Percentiles rank a stretch among this genome's conserved stretches.
These are phyloP conservation scores for Pseudogymnoascus sp. DNA, from an alignment of 2,329 filamentous ascomycete species.

Conservation along the genomic window DNA sequence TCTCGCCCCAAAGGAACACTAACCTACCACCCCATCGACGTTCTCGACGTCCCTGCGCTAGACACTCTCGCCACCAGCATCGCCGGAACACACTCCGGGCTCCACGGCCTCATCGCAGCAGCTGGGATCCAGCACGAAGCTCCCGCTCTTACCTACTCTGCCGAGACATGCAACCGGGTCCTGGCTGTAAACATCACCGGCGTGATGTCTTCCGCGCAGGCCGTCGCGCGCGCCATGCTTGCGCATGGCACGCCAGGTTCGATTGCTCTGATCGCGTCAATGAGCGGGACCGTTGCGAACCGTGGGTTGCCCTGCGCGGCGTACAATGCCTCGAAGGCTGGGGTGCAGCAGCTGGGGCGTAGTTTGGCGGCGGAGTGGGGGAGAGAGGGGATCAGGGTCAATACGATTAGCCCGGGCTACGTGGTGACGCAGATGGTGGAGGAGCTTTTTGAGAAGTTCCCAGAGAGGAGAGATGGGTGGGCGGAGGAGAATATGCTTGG, in stretches of 20 bases:
- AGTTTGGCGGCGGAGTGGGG: conserved; percentile 72
- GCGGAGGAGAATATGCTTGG: conserved; percentile 82
- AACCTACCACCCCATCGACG: conserved; percentile 69
- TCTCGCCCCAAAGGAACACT: conserved; percentile 41
- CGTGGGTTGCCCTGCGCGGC: conserved; percentile 59
- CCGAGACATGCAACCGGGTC: conserved; percentile 69
- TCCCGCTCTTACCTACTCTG: conserved; percentile 71
- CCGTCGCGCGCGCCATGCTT: conserved; percentile 72
- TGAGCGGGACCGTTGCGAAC: conserved; percentile 66
- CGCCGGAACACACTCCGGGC: conserved; percentile 58
- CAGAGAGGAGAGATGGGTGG: conserved; percentile 63
- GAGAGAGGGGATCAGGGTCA: conserved; percentile 60
- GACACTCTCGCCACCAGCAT: conserved; percentile 63
- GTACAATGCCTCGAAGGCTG: conserved; percentile 72
- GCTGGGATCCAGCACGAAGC: conserved; percentile 76
- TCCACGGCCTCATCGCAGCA: conserved; percentile 71
- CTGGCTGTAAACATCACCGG: conserved; percentile 84
- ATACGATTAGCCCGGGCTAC: conserved; percentile 74
- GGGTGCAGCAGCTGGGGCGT: conserved; percentile 62
- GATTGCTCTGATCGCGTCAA: conserved; percentile 62
- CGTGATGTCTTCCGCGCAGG: conserved; percentile 77
- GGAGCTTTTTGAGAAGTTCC: conserved; percentile 67
- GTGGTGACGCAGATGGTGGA: conserved; percentile 80
- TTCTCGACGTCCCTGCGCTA: conserved; percentile 62
- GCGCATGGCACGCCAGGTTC: conserved; percentile 54